These are phyloP conservation scores for Polygonum maritimum DNA, from an alignment of 148 eudicot genomes.

Conservation along the genomic window DNA sequence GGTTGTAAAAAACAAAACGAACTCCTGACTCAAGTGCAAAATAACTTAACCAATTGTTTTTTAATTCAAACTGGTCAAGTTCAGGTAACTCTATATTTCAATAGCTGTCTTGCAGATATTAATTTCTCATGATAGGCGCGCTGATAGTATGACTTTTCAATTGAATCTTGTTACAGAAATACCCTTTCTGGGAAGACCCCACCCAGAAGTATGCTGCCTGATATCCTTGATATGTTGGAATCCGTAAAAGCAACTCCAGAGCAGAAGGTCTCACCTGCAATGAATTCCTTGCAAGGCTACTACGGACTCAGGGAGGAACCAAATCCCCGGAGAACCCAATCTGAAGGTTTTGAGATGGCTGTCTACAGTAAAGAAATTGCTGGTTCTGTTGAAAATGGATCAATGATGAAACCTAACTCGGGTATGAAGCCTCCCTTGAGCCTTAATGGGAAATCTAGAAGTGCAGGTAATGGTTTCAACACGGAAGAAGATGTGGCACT, in stretches of 20 bases:
- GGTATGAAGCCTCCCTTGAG: constrained; percentile 44
- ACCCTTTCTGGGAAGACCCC: constrained; percentile 47
- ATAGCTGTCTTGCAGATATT: too few species aligned
- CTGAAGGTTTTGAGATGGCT: constrained; percentile 75
- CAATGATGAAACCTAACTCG: constrained; percentile 29
- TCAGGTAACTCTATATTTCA: not conserved
- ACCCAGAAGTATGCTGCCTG: constrained; percentile 41
- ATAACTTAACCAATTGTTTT: too few species aligned
- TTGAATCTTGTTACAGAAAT: constrained; percentile 32
- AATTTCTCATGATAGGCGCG: too few species aligned
- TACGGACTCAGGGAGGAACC: constrained; percentile 39
- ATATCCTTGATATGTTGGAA: constrained; percentile 55
- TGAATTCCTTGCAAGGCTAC: constrained; percentile 70
- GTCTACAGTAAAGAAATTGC: constrained; percentile 44
- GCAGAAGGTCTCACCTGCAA: constrained; percentile 58
- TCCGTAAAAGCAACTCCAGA: constrained; percentile 53
- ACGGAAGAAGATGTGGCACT: constrained; percentile 31
- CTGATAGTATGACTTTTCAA: not conserved
- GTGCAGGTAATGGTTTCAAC: constrained; percentile 46
- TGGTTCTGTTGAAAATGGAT: constrained; percentile 32
- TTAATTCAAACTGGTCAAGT: not conserved
- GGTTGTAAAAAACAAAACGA: not conserved
- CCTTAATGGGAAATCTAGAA: constrained; percentile 61
- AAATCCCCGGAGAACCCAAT: constrained; percentile 16
- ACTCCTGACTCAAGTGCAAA: too few species aligned